Conservation (phyloP, 768 basidiomycete species). For the Dacryopinax primogenitus region DNA sequence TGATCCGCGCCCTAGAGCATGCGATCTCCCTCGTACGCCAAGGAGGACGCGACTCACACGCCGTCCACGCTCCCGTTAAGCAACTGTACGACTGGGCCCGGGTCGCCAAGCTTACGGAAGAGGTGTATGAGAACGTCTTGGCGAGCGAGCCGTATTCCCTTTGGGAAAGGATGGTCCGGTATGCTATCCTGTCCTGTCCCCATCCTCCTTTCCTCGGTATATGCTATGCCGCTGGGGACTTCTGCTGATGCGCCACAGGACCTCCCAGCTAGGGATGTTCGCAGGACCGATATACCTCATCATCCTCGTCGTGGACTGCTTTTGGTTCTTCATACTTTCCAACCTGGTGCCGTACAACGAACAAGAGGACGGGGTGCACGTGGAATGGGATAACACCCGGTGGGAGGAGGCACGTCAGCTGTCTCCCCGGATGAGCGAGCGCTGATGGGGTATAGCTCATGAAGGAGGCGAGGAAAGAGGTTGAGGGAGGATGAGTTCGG, state of each 20-base stretch:
- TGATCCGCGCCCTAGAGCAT: slow-evolving; percentile 67
- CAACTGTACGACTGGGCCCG: slow-evolving; percentile 79
- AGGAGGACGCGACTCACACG: slow-evolving; percentile 59
- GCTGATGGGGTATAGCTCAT: no score
- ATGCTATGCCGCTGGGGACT: background rate
- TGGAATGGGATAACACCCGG: slow-evolving; percentile 42
- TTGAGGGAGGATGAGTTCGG: no score
- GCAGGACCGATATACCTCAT: slow-evolving; percentile 79
- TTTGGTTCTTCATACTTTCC: slow-evolving; percentile 77
- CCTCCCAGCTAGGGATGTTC: slow-evolving; percentile 62
- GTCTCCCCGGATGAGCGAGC: no score
- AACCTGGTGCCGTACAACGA: slow-evolving; percentile 63
- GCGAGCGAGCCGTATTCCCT: slow-evolving; percentile 49
- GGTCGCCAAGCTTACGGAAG: slow-evolving; percentile 68
- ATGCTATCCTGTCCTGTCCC: slow-evolving; percentile 19
- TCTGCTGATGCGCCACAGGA: slow-evolving; percentile 33
- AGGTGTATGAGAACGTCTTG: slow-evolving; percentile 63
- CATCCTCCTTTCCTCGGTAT: background rate
- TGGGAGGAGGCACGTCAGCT: slow-evolving; percentile 30
- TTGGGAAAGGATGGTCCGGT: slow-evolving; percentile 70
- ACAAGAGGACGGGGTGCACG: slow-evolving; percentile 58
- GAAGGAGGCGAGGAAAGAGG: no score
- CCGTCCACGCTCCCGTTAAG: slow-evolving; percentile 64
- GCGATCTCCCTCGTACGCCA: slow-evolving; percentile 58
- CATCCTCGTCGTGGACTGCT: slow-evolving; percentile 77